phyloP scores from a whole-genome alignment of 768 basidiomycete genomes.

The Trichaptum fuscoviolaceum region DNA sequence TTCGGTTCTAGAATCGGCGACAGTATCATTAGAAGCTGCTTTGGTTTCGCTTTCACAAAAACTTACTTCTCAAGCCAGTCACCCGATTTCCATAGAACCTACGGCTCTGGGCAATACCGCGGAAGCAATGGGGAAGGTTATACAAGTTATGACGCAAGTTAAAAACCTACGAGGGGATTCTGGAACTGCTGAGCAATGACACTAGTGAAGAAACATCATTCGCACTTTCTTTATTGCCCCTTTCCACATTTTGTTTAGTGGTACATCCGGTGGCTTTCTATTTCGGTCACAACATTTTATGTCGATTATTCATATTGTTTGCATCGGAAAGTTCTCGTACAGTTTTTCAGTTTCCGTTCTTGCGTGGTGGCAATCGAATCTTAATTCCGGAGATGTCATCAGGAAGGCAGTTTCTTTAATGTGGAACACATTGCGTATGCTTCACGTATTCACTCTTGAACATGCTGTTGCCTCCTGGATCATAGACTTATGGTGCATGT shows the following conservation, averaged over 20 bases:
- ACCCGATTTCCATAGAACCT: slow-evolving; percentile 36
- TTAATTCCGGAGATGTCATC: neutral
- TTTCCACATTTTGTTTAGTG: neutral
- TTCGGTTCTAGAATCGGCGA: neutral
- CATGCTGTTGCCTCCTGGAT: neutral
- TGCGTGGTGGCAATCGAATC: neutral
- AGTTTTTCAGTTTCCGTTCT: neutral
- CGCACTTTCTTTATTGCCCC: neutral
- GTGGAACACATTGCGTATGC: neutral
- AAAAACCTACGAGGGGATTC: slow-evolving; percentile 37
- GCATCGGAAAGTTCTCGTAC: neutral
- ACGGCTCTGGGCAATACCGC: slow-evolving; percentile 50
- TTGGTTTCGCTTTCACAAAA: slow-evolving; percentile 48
- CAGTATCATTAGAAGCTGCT: slow-evolving; percentile 46
- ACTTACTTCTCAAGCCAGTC: slow-evolving; percentile 40
- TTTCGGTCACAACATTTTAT: neutral
- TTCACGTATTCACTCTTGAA: neutral
- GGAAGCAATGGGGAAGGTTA: slow-evolving; percentile 65
- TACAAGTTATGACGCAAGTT: slow-evolving; percentile 55
- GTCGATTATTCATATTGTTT: neutral
- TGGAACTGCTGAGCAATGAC: neutral
- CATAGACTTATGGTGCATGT: neutral
- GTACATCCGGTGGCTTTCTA: neutral
- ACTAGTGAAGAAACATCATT: neutral
- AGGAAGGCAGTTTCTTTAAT: neutral